Evolutionary conservation across 495 filamentous ascomycete species (phyloP), one percentile per base, ranked within the genome.

Genomic region (Evernia prunastri): DNA sequence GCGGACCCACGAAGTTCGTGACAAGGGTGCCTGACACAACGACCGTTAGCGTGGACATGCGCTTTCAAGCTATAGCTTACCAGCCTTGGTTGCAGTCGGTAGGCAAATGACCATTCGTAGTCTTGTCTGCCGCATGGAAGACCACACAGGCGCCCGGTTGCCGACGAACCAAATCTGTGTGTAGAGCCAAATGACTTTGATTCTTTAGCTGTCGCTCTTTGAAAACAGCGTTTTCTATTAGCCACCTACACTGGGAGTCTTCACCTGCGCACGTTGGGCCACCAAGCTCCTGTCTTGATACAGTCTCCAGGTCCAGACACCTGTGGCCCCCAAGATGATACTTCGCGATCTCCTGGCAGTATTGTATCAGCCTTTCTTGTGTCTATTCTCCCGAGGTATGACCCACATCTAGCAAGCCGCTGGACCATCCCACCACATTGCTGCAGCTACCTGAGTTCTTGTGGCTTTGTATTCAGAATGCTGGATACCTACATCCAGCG

Each of bases 161-260:
- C 63, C 63, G n/a, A 65, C 40, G 20, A 65, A 65, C 63, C 63
- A 65, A 15, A 60, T 54, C 58, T 61, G 56, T 6, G 58, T 65
- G 40, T 65, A 58, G 13, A 66, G 47, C 58, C 63, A 66, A 39
- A 62, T 62, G 35, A 61, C 63, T 66, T 33, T n/a, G 10, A 36
- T 36, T 36, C 15, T 25, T 60, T 47, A 60, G 45, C 45, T 9
- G 23, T 25, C 23, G 58, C 58, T 33, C 12, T 3, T 11, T 29
- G 23, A 47, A 6, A 40, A 60, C 3, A 45, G 10, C 15, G 12
- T 49, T 9, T 36, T 18, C 11, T n/a, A 17, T 29, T 11, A 8
- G 8, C 15, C 20, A 11, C 40, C 39, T 60, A 62, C 63, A 66
- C 27, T 66, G 35, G 20, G 11, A 20, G 39, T 61, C 57, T 27